Evolutionary conservation across 306 rosid genomes (phyloP).

Genomic region (Casuarina glauca): DNA sequence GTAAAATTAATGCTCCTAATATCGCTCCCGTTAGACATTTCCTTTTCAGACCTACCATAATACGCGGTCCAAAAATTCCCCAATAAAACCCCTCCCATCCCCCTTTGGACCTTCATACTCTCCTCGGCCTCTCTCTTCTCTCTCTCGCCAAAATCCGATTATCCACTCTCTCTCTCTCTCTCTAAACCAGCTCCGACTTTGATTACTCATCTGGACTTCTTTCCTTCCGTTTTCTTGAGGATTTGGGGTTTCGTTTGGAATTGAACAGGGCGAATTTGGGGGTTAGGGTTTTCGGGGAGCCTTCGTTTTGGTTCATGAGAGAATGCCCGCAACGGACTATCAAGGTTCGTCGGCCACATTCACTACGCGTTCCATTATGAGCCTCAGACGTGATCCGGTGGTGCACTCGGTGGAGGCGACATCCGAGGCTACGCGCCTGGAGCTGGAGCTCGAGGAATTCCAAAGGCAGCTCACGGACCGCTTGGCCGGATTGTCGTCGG

Average conservation of each 20-base stretch:
- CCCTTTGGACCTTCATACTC: slow-evolving; percentile 42
- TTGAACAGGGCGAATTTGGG: slow-evolving; percentile 1
- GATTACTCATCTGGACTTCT: not conserved
- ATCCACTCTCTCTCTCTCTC: slow-evolving; percentile 5
- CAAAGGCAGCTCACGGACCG: slow-evolving; percentile 56
- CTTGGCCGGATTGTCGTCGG: slow-evolving; percentile 46
- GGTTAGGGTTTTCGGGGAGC: not conserved
- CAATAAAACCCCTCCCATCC: slow-evolving; percentile 44
- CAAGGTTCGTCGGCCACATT: slow-evolving; percentile 61
- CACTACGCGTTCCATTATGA: slow-evolving; percentile 52
- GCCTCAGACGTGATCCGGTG: slow-evolving; percentile 43
- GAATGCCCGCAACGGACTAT: slow-evolving; percentile 68
- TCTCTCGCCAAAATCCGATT: slow-evolving; percentile 2
- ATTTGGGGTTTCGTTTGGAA: slow-evolving; percentile 21
- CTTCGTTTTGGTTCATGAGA: slow-evolving; percentile 21
- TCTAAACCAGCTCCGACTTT: not conserved
- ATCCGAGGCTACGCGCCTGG: slow-evolving; percentile 17
- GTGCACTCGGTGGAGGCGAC: slow-evolving; percentile 54
- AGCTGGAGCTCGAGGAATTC: slow-evolving; percentile 58
- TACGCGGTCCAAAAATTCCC: slow-evolving; percentile 51
- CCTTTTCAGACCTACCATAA: slow-evolving; percentile 34
- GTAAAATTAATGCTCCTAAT: not conserved
- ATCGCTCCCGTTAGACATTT: slow-evolving; percentile 3
- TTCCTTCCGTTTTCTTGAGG: not conserved
- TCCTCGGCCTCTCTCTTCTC: slow-evolving; percentile 12